These are phyloP conservation scores for Madurella mycetomatis DNA, from an alignment of 2,329 filamentous ascomycete genomes.

Conservation along the genomic window DNA sequence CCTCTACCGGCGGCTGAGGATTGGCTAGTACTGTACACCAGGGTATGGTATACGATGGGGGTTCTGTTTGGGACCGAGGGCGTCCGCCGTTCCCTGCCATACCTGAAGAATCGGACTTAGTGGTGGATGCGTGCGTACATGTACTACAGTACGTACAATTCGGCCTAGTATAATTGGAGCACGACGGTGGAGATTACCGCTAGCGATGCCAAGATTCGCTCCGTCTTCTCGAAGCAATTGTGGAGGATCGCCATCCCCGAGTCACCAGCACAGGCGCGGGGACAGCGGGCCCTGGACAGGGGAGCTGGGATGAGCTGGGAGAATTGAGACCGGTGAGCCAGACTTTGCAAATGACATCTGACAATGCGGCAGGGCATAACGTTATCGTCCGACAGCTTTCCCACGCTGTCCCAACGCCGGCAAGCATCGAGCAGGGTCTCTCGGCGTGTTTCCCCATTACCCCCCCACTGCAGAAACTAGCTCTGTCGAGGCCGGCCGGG, in stretches of 20 bases:
- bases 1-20: too few relatives aligned
- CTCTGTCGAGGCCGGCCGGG: background rate
- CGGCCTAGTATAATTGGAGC: background rate
- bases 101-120: too few relatives aligned
- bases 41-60: too few relatives aligned
- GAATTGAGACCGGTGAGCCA: background rate
- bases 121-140: too few relatives aligned
- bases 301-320: background rate
- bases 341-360: background rate
- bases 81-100: too few relatives aligned
- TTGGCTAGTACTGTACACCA: too few relatives aligned
- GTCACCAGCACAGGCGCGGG: background rate
- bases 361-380: background rate
- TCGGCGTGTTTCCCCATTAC: constrained; percentile 3
- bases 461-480: background rate
- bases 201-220: background rate
- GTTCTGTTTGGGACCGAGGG: too few relatives aligned
- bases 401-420: background rate
- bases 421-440: constrained; percentile 3
- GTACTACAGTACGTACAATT: too few relatives aligned
- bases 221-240: background rate
- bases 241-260: background rate
- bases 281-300: too few relatives aligned
- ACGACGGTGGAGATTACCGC: background rate
- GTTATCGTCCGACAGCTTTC: background rate